phyloP scores from a whole-genome alignment of 2,329 filamentous ascomycete genomes.

The Trichoderma sp. region DNA sequence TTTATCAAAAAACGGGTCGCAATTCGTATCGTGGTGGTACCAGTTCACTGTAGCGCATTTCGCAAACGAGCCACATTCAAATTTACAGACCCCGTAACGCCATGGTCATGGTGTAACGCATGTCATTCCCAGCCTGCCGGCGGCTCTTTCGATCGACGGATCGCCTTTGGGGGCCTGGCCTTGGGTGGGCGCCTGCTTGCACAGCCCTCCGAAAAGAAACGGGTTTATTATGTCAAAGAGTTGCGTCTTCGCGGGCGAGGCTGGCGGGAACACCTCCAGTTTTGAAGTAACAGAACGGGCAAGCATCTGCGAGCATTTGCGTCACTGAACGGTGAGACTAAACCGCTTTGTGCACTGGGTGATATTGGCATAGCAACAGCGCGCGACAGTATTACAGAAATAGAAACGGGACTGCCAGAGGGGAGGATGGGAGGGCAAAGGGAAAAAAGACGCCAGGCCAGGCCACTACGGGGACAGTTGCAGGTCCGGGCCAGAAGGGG shows the following conservation, averaged over 20 bases:
- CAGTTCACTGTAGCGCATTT: neutral
- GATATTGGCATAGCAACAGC: slow-evolving; percentile 20
- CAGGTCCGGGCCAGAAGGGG: neutral
- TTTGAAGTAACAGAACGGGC: slow-evolving; percentile 7
- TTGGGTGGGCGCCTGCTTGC: neutral
- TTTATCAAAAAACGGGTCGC: neutral
- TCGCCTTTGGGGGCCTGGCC: neutral
- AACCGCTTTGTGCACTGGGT: neutral
- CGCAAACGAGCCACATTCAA: slow-evolving; percentile 10
- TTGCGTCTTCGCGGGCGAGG: neutral
- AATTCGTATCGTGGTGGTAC: neutral
- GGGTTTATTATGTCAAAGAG: neutral
- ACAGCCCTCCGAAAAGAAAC: slow-evolving; percentile 3
- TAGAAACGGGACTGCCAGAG: neutral
- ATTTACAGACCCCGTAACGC: neutral
- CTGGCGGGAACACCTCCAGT: slow-evolving; percentile 3
- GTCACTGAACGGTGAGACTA: slow-evolving; percentile 1
- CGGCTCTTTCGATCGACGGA: neutral
- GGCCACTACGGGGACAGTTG: neutral
- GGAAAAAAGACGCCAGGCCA: neutral
- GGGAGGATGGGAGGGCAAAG: neutral
- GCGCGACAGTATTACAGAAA: slow-evolving; percentile 6
- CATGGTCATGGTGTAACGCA: neutral
- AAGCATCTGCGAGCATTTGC: neutral
- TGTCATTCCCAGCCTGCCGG: neutral